phyloP scores from a whole-genome alignment of 2,329 filamentous ascomycete genomes.

The Xylaria polymorpha region DNA sequence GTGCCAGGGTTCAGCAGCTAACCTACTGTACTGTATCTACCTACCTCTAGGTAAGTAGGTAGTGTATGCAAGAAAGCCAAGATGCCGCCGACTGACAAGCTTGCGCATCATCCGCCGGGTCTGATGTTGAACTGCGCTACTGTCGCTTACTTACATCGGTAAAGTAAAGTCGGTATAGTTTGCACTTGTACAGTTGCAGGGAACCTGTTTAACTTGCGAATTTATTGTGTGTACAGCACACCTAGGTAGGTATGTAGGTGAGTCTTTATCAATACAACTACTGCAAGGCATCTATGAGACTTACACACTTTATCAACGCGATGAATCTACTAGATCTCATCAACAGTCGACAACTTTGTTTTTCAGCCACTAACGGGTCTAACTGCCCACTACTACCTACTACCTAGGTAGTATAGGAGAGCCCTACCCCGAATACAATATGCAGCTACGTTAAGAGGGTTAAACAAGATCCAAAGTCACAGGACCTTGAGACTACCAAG shows the following conservation, averaged over 20 bases:
- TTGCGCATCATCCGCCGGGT: not conserved
- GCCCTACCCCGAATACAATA: not conserved
- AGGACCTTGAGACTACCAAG: not conserved
- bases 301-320: not conserved
- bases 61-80: slow-evolving; percentile 3
- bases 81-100: not conserved
- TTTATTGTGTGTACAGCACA: not conserved
- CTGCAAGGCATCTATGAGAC: not conserved
- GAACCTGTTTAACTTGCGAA: not conserved
- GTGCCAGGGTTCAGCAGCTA: not conserved
- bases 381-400: too few relatives aligned
- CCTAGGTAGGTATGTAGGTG: too few relatives aligned
- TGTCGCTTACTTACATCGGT: not conserved
- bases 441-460: not conserved
- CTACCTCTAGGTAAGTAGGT: too few relatives aligned
- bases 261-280: too few relatives aligned
- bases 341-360: not conserved
- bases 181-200: not conserved
- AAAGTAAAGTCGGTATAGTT: not conserved
- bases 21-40: too few relatives aligned
- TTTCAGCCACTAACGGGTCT: not conserved
- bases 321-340: too few relatives aligned
- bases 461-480: not conserved
- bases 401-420: not conserved
- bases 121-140: not conserved